phyloP scores from a whole-genome alignment of 768 basidiomycete species.

The Tricholoma terreum region DNA sequence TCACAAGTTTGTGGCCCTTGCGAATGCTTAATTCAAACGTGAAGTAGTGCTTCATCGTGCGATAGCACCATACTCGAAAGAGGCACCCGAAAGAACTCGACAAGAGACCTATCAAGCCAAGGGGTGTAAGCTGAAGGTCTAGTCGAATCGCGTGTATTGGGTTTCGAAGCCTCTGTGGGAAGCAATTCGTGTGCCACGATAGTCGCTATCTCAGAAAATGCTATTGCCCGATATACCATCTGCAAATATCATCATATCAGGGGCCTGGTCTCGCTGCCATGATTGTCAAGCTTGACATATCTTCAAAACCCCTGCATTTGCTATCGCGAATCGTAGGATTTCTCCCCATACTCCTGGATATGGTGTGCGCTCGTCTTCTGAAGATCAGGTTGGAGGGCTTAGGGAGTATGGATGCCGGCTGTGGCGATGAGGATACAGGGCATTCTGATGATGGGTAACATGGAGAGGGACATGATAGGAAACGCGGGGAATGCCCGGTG shows the following conservation, averaged over 20 bases:
- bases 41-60: constrained; percentile 32
- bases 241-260: too few species aligned
- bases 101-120: constrained; percentile 29
- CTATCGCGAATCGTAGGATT: too few species aligned
- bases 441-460: too few species aligned
- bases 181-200: background rate
- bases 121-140: constrained; percentile 13
- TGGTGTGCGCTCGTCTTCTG: background rate
- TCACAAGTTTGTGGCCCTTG: constrained; percentile 34
- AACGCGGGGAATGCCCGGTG: too few species aligned
- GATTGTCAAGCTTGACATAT: too few species aligned
- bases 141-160: background rate
- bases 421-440: constrained; percentile 6
- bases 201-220: background rate
- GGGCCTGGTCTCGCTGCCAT: too few species aligned
- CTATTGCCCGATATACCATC: too few species aligned
- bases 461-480: too few species aligned
- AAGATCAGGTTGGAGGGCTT: constrained; percentile 4
- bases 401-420: background rate
- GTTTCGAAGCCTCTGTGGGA: too few species aligned
- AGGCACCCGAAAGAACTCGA: constrained; percentile 24
- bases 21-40: constrained; percentile 40
- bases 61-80: constrained; percentile 37
- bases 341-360: too few species aligned
- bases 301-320: too few species aligned